A percentile compares a stretch with the other conserved stretches of the same genome.
phyloP scores from a whole-genome alignment of 1,284 basidiomycete genomes.

The Vanrija humicola region DNA sequence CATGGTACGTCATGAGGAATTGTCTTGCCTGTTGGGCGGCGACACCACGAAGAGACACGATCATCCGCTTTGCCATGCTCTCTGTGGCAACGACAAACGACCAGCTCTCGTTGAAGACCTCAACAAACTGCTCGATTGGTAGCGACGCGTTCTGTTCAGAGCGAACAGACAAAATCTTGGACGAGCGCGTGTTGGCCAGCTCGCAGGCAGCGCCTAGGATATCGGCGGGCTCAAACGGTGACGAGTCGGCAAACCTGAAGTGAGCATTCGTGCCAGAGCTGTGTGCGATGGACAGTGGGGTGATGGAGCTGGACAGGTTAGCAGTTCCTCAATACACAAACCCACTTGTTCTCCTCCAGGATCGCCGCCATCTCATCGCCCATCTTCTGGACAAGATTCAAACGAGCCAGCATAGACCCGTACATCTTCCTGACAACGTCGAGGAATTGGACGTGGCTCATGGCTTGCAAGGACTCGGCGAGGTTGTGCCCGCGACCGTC shows the following conservation, averaged over 20 bases:
- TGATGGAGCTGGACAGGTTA: not conserved
- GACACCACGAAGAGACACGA: slow-evolving; percentile 80
- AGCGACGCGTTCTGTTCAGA: slow-evolving; percentile 73
- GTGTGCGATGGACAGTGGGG: not conserved
- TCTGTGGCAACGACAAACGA: slow-evolving; percentile 83
- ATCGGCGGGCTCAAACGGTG: slow-evolving; percentile 61
- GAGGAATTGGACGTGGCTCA: slow-evolving; percentile 69
- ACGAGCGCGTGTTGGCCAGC: slow-evolving; percentile 72
- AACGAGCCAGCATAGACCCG: slow-evolving; percentile 60
- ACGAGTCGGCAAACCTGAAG: not conserved
- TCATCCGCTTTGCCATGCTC: slow-evolving; percentile 78
- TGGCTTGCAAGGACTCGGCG: slow-evolving; percentile 60
- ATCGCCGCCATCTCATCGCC: slow-evolving; percentile 61
- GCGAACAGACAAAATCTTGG: slow-evolving; percentile 71
- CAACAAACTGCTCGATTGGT: slow-evolving; percentile 68
- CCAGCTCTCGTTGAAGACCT: slow-evolving; percentile 81
- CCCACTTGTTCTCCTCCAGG: slow-evolving; percentile 47
- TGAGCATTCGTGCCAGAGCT: not conserved
- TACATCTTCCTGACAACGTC: slow-evolving; percentile 63
- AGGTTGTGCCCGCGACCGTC: slow-evolving; percentile 47
- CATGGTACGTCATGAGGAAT: slow-evolving; percentile 83
- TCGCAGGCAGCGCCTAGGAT: slow-evolving; percentile 75
- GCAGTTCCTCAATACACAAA: slow-evolving; percentile 1
- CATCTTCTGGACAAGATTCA: slow-evolving; percentile 70
- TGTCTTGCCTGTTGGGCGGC: slow-evolving; percentile 80